Conservation (phyloP, 305 asterid species). For the Solanum hybrid region DNA sequence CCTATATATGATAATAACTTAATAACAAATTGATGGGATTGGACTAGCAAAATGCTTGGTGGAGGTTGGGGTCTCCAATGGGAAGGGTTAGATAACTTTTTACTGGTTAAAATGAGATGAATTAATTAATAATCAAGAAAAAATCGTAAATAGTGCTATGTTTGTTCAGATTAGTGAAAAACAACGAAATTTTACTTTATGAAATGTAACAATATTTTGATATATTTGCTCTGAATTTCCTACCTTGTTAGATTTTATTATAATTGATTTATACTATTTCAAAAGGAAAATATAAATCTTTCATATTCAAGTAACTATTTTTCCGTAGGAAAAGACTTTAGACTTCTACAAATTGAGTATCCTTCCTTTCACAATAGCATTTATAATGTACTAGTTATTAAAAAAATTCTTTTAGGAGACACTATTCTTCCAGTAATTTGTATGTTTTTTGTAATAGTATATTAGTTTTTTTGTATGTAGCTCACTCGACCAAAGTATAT, state of each 20-base stretch:
- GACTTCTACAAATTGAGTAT: neutral
- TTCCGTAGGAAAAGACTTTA: neutral
- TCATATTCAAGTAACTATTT: neutral
- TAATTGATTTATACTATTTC: neutral
- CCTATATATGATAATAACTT: constrained; percentile 15
- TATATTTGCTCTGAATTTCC: neutral
- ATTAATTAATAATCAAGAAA: neutral
- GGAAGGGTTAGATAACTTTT: neutral
- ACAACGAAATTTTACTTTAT: neutral
- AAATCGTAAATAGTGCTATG: neutral
- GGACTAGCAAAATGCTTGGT: neutral
- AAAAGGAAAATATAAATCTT: neutral
- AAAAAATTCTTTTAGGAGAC: neutral
- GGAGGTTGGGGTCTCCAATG: neutral
- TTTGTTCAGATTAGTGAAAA: neutral
- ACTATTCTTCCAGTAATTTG: neutral
- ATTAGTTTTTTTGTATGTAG: neutral
- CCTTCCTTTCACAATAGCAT: neutral
- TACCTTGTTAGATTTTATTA: neutral
- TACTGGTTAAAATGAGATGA: neutral
- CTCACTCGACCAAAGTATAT: neutral
- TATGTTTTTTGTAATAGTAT: neutral
- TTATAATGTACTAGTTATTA: neutral
- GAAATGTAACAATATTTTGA: neutral
- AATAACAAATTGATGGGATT: neutral